A percentile compares a stretch with the other conserved stretches of the same genome.
These are phyloP conservation scores for Leccinum aurantiacum DNA, from an alignment of 768 basidiomycete species.

Conservation along the genomic window DNA sequence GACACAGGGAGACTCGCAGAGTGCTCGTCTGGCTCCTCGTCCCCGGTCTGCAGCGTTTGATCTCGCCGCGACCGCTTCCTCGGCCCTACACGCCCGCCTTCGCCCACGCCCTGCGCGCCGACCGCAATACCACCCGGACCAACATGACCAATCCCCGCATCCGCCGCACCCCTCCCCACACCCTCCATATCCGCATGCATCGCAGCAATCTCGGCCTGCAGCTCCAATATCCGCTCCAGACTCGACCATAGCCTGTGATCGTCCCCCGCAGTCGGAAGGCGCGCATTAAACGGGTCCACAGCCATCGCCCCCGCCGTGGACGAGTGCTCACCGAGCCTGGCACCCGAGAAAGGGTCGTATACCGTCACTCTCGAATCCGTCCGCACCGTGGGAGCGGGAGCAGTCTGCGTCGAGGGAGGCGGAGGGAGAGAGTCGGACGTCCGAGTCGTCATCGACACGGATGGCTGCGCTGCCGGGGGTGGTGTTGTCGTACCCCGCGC, in stretches of 20 bases:
- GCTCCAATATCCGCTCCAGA: conserved; percentile 64
- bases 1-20: conserved; percentile 17
- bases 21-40: conserved; percentile 26
- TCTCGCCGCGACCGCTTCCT: conserved; percentile 32
- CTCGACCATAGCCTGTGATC: conserved; percentile 65
- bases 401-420: conserved; percentile 7
- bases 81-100: conserved; percentile 16
- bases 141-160: conserved; percentile 6
- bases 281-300: conserved; percentile 6
- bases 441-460: conserved; percentile 10
- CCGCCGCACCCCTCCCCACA: conserved; percentile 29
- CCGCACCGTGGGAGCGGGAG: background rate
- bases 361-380: conserved; percentile 19
- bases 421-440: conserved; percentile 17
- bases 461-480: conserved; percentile 8
- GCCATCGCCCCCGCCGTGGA: conserved; percentile 8
- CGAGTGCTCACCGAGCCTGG: conserved; percentile 22
- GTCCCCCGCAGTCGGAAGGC: conserved; percentile 27
- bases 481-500: background rate
- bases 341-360: conserved; percentile 36
- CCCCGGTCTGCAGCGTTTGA: conserved; percentile 35
- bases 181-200: conserved; percentile 79
- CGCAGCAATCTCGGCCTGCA: conserved; percentile 69
- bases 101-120: conserved; percentile 4
- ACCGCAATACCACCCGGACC: background rate